Percentiles rank a stretch among this genome's conserved stretches.
Evolutionary conservation across 2,329 filamentous ascomycete genomes (phyloP).

Genomic region (Lecanosticta acicola): DNA sequence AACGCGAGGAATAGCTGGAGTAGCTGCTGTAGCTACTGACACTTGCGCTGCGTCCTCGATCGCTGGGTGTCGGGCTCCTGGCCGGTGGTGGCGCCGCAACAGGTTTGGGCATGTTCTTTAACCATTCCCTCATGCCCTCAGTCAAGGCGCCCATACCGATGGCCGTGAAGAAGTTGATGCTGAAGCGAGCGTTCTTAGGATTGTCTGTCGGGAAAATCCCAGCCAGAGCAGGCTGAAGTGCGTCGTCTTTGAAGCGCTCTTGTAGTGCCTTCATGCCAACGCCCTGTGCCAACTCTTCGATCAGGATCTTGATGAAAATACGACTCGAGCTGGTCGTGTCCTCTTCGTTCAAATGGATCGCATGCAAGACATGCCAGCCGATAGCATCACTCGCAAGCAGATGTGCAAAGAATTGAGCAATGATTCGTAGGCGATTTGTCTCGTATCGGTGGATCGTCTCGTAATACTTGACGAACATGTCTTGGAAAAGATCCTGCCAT

Average conservation of each 20-base stretch:
- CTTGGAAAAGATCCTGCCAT: conserved; percentile 90
- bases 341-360: conserved; percentile 88
- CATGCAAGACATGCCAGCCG: conserved; percentile 81
- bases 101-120: conserved; percentile 86
- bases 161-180: conserved; percentile 98
- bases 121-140: conserved; percentile 85
- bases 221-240: conserved; percentile 68
- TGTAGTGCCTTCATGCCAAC: conserved; percentile 77
- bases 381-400: conserved; percentile 82
- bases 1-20: conserved; percentile 56
- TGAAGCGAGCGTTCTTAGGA: conserved; percentile 85
- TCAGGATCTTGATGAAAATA: conserved; percentile 97
- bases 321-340: conserved; percentile 94
- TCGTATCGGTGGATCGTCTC: conserved; percentile 96
- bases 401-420: conserved; percentile 91
- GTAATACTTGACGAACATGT: conserved; percentile 87
- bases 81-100: conserved; percentile 59
- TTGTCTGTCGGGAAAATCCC: conserved; percentile 89
- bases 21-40: conserved; percentile 78
- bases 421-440: conserved; percentile 89
- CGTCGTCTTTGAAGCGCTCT: conserved; percentile 69
- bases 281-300: conserved; percentile 84
- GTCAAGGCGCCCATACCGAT: conserved; percentile 94
- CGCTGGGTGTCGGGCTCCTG: conserved; percentile 48
- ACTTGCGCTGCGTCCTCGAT: conserved; percentile 53